Conservation (phyloP, 495 filamentous ascomycete species). For the Neurospora sp. region DNA sequence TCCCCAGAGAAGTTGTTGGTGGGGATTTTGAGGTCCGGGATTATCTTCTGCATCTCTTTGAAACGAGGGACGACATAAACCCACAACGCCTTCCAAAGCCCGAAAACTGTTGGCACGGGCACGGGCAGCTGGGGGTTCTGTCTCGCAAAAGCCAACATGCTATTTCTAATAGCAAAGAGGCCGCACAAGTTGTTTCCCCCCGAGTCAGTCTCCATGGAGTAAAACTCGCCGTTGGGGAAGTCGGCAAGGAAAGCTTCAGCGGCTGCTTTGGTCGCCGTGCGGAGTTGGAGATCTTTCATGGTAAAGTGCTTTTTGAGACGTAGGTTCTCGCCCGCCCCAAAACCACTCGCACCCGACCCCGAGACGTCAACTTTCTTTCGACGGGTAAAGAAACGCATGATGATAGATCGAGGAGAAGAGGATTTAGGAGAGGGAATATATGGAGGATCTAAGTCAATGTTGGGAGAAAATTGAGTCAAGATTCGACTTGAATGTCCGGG, state of each 20-base stretch:
- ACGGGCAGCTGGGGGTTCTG: neutral
- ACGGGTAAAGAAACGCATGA: neutral
- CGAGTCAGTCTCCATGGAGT: neutral
- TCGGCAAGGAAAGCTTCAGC: neutral
- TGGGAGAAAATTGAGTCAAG: neutral
- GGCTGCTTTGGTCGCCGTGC: neutral
- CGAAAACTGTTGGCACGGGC: neutral
- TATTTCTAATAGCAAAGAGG: neutral
- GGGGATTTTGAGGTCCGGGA: no score
- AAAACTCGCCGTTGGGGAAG: neutral
- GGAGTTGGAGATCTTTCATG: neutral
- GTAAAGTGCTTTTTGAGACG: neutral
- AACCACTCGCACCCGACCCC: neutral
- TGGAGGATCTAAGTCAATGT: neutral
- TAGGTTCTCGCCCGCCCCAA: neutral
- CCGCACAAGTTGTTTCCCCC: neutral
- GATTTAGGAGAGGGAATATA: neutral
- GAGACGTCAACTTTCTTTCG: neutral
- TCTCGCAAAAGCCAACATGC: neutral
- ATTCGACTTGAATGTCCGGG: neutral
- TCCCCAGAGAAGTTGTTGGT: no score
- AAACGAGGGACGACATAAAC: no score
- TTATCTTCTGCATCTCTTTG: no score
- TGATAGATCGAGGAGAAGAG: neutral
- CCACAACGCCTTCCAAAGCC: neutral